A percentile compares a stretch with the other conserved stretches of the same genome.
Evolutionary conservation across 192 early-diverging fungal species (phyloP).

Genomic region (Mortierella hygrophila): DNA sequence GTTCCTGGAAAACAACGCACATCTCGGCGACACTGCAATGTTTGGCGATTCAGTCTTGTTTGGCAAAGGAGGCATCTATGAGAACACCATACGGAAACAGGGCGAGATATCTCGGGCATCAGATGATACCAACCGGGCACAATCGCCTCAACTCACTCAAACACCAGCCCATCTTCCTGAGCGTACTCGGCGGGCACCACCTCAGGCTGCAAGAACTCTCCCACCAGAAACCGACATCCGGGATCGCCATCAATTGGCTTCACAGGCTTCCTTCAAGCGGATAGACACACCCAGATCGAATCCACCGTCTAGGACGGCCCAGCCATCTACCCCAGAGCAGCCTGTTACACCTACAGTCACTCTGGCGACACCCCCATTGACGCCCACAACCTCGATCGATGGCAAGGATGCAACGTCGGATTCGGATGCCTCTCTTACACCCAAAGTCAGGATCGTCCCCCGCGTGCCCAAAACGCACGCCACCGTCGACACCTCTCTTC

Average conservation of each 20-base stretch:
- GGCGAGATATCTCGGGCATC: neutral
- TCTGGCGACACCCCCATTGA: constrained; percentile 39
- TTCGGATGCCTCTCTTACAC: constrained; percentile 35
- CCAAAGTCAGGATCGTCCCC: constrained; percentile 26
- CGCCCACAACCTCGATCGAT: constrained; percentile 41
- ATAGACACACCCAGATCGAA: constrained; percentile 4
- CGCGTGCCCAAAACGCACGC: constrained; percentile 26
- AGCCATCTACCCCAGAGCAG: constrained; percentile 3
- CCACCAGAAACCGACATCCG: constrained; percentile 1
- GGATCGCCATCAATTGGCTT: neutral
- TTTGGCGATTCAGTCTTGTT: constrained; percentile 48
- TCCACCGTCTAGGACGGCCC: neutral
- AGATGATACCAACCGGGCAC: neutral
- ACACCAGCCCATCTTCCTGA: constrained; percentile 1
- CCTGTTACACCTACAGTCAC: constrained; percentile 5
- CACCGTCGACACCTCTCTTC: constrained; percentile 15
- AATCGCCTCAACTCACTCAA: neutral
- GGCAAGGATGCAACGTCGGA: constrained; percentile 43
- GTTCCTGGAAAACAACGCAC: constrained; percentile 36
- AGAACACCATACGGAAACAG: neutral
- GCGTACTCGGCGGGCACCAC: neutral
- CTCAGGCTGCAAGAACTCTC: neutral
- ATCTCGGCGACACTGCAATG: constrained; percentile 34
- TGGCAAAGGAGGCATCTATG: constrained; percentile 43
- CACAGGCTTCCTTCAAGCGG: neutral